Conservation (phyloP, 352 stramenopile genomes). For the Globisporangium nagaii region DNA sequence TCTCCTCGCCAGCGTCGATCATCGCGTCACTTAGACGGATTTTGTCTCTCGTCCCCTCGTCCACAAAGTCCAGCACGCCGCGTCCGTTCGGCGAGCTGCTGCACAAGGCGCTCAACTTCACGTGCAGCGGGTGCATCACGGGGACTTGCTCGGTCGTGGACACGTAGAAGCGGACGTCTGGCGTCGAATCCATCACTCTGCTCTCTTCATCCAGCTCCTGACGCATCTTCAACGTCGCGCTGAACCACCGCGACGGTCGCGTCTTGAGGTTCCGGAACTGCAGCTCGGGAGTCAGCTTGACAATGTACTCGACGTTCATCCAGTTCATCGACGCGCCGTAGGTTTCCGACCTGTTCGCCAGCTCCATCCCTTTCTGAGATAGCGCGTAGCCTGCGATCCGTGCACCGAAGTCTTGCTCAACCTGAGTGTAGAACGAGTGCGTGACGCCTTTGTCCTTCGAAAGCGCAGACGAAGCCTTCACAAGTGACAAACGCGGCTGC, state of each 20-base stretch:
- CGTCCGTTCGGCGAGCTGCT: slow-evolving; percentile 26
- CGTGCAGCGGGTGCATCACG: slow-evolving; percentile 35
- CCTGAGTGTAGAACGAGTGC: slow-evolving; percentile 76
- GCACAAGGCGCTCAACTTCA: slow-evolving; percentile 30
- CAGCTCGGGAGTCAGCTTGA: slow-evolving; percentile 46
- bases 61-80: slow-evolving; percentile 53
- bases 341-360: slow-evolving; percentile 26
- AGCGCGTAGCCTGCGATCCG: slow-evolving; percentile 39
- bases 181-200: slow-evolving; percentile 59
- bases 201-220: slow-evolving; percentile 64
- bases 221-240: slow-evolving; percentile 74
- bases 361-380: slow-evolving; percentile 35
- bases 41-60: slow-evolving; percentile 21
- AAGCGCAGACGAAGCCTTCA: slow-evolving; percentile 30
- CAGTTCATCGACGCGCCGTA: slow-evolving; percentile 67
- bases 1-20: slow-evolving; percentile 30
- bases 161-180: slow-evolving; percentile 75
- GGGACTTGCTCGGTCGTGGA: slow-evolving; percentile 56
- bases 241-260: slow-evolving; percentile 67
- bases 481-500: slow-evolving; percentile 22
- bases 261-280: slow-evolving; percentile 57
- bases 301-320: slow-evolving; percentile 57
- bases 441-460: slow-evolving; percentile 58
- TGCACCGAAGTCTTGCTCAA: slow-evolving; percentile 25
- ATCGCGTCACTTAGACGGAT: slow-evolving; percentile 54